Evolutionary conservation across 352 stramenopile genomes (phyloP), one percentile per base, ranked within the genome.

Genomic region (Phytophthora colocasiae): DNA sequence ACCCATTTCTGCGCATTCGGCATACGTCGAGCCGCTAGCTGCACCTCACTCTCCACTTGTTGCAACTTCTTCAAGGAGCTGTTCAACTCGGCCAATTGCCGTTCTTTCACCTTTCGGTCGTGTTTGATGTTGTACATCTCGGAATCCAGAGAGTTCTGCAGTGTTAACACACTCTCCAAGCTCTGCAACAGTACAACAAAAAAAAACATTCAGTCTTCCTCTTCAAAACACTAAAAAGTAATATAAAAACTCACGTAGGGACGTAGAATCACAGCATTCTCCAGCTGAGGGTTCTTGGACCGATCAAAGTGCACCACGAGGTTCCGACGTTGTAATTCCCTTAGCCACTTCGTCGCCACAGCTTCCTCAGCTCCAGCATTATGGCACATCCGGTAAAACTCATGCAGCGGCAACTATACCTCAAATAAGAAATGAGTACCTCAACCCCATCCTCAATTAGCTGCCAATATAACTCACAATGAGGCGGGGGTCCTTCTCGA

Each of bases 1-100:
- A 87, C 50, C 81, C 84, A 94, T 56, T 94, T 94, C 47, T 89
- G 75, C 27, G 73, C 75, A 61, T 94, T 94, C 4, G 86, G 86
- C 62, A 89, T 53, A 34, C 75, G 77, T 8, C 58, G 70, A 6
- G 85, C 85, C 1, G 63, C 74, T 38, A 78, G 54, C 11, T 71
- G 75, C 22, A 83, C 73, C 8, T 91, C 80, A 6, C 43, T 50
- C n/a, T 91, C 77, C 44, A 85, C 52, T 9, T 77, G 66, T 12
- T 77, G 27, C 27, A 86, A 36, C 49, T 90, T 89, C 40, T 79
- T 77, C 22, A 90, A 63, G 31, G 85, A 68, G 15, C 72, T 69
- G 46, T 78, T 50, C 1, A 89, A 61, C 38, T 86, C 71, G 1
- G 60, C 40, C 24, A 91, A 49, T 57, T 88, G 66, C 14, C 71